Evolutionary conservation across 805 yeast genomes (phyloP), one percentile per base, ranked within the genome.

Genomic region (Wickerhamiella sergipiensis): DNA sequence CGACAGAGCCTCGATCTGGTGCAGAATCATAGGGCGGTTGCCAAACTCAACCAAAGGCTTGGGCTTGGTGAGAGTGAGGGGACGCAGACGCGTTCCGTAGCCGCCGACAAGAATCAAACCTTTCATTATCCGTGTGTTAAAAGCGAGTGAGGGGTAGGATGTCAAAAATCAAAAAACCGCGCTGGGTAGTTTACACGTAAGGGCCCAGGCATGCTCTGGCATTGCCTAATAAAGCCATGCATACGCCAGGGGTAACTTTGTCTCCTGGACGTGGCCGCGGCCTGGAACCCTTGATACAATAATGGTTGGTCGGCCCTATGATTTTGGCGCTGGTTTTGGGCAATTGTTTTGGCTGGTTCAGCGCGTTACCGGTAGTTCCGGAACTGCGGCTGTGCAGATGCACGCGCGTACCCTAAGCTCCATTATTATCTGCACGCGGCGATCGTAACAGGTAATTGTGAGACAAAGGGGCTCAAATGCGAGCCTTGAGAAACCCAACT

Each of bases 71-170:
- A 89, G 76, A 56, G 97, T 89, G 65, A 92, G 77, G 57, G 99
- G 99, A 80, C 99, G 89, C 76, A 92, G 84, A 77, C 99, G 92
- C 66, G 99, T 92, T 78, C 99, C 99, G 77, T 89, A 92, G 72
- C 98, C 98, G 68, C 98, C 98, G 64, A 90, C 97, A 70, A 90
- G 82, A 78, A 90, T 90, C 72, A 90, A 81, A 69, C 95, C 96
- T 77, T 88, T 88, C 97, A 88, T 57, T 43, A 19, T 40, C 29
- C 9, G n/a, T 10, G 33, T 31, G 13, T n/a, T 29, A 29, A 29
- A 29, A 36, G 17, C 19, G 40, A 36, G 40, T 36, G 19, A 36
- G 40, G 40, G 40, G 40, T 36, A 36, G 19, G 19, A 36, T n/a
- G 40, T 36, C 40, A 36, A 36, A 12, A 29, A 29, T 9, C 33